Percentiles rank a stretch among this genome's conserved stretches.
Conservation (phyloP, 2,329 filamentous ascomycete genomes). For the Hortaea werneckii region DNA sequence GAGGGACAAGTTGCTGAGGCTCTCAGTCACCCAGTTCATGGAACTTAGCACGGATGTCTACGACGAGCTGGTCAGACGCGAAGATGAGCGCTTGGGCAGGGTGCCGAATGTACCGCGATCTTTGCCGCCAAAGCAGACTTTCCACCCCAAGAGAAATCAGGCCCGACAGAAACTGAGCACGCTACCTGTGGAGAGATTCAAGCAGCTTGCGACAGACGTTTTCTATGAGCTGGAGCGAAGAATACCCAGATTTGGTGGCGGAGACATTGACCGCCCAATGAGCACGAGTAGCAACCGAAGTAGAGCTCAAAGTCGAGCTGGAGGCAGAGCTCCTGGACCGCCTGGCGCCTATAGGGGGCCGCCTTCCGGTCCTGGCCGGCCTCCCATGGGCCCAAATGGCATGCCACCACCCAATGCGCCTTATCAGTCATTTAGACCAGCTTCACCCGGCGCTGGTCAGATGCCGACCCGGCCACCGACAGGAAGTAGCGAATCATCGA, state of each 20-base stretch:
- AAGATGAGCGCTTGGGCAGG: conserved; percentile 47
- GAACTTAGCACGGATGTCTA: conserved; percentile 96
- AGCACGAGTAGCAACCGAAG: conserved; percentile 45
- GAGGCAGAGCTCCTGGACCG: conserved; percentile 27
- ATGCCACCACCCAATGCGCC: conserved; percentile 8
- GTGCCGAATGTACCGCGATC: conserved; percentile 54
- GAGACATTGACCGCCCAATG: conserved; percentile 56
- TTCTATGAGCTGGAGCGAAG: conserved; percentile 89
- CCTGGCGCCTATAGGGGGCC: conserved; percentile 19
- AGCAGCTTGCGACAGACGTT: conserved; percentile 88
- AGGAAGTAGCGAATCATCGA: conserved; percentile 27
- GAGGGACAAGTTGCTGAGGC: conserved; percentile 81
- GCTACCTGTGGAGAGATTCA: conserved; percentile 74
- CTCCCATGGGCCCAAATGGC: conserved; percentile 12
- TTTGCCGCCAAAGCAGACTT: conserved; percentile 73
- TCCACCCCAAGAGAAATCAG: conserved; percentile 95
- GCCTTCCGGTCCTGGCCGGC: conserved; percentile 9
- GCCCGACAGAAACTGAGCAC: conserved; percentile 92
- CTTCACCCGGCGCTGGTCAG: conserved; percentile 31
- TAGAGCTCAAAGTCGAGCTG: conserved; percentile 16
- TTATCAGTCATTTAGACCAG: conserved; percentile 22
- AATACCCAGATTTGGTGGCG: conserved; percentile 68
- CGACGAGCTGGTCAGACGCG: conserved; percentile 82
- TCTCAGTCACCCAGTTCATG: conserved; percentile 89
- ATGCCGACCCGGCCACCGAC: conserved; percentile 40